These are phyloP conservation scores for Tetrahymena malaccensis DNA, from an alignment of 73 alveolate species.

Conservation along the genomic window DNA sequence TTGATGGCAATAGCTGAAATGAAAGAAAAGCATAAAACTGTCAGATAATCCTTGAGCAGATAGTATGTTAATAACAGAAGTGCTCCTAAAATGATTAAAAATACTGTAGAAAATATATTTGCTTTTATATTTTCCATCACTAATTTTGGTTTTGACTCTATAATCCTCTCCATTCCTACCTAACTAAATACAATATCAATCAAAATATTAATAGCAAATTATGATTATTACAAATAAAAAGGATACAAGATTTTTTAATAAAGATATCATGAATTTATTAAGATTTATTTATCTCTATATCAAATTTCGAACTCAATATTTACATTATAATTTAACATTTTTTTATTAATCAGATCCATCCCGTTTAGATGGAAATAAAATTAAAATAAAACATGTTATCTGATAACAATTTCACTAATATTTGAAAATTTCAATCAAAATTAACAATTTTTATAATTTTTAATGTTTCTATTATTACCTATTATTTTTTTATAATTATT, in stretches of 20 bases:
- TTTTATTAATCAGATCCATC: too few relatives aligned
- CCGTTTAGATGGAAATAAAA: too few relatives aligned
- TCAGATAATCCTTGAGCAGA: neutral
- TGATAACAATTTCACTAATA: too few relatives aligned
- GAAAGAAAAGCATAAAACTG: neutral
- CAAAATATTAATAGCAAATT: neutral
- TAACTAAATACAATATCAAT: neutral
- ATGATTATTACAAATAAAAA: neutral
- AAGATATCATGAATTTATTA: too few relatives aligned
- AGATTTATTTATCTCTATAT: too few relatives aligned
- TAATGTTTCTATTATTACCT: too few relatives aligned
- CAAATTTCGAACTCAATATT: too few relatives aligned
- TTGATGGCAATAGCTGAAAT: neutral
- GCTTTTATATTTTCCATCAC: neutral
- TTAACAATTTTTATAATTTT: too few relatives aligned
- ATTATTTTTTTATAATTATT: too few relatives aligned
- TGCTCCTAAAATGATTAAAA: neutral
- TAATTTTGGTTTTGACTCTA: neutral
- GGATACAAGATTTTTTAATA: neutral
- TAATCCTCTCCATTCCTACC: neutral
- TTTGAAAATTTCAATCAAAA: too few relatives aligned
- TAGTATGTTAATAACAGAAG: neutral
- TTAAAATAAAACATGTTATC: too few relatives aligned
- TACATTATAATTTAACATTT: too few relatives aligned
- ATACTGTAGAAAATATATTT: neutral